phyloP scores from a whole-genome alignment of 306 rosid species.

The Hippophae gyantsensis region DNA sequence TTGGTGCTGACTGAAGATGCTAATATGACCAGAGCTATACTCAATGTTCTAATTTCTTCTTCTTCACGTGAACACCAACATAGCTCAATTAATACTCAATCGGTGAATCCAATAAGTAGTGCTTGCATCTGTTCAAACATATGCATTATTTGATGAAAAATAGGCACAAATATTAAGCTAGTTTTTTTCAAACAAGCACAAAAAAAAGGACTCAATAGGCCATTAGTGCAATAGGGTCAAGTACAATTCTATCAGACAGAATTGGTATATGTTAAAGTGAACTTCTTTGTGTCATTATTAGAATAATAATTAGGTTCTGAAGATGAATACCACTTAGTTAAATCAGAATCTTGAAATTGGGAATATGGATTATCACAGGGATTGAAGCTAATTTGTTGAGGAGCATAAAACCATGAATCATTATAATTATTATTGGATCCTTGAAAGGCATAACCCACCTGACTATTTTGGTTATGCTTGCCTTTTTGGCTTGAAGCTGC shows the following conservation, averaged over 20 bases:
- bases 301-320: slow-evolving; percentile 17
- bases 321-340: slow-evolving; percentile 31
- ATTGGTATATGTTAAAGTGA: slow-evolving; percentile 34
- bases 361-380: slow-evolving; percentile 27
- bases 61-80: too few species aligned
- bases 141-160: too few species aligned
- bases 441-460: slow-evolving; percentile 25
- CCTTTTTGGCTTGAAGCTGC: slow-evolving; percentile 80
- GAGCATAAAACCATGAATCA: slow-evolving; percentile 54
- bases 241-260: not conserved
- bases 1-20: too few species aligned
- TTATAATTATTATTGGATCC: slow-evolving; percentile 3
- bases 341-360: slow-evolving; percentile 15
- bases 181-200: too few species aligned
- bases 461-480: slow-evolving; percentile 36
- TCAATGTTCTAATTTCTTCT: too few species aligned
- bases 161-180: too few species aligned
- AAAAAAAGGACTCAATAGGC: too few species aligned
- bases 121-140: too few species aligned
- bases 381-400: slow-evolving; percentile 60
- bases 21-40: too few species aligned
- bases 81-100: too few species aligned
- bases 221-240: too few species aligned
- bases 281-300: slow-evolving; percentile 29
- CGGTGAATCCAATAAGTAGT: too few species aligned